A percentile compares a stretch with the other conserved stretches of the same genome.
These are phyloP conservation scores for Lactifluus hygrophoroides DNA, from an alignment of 768 basidiomycete genomes.

Conservation along the genomic window DNA sequence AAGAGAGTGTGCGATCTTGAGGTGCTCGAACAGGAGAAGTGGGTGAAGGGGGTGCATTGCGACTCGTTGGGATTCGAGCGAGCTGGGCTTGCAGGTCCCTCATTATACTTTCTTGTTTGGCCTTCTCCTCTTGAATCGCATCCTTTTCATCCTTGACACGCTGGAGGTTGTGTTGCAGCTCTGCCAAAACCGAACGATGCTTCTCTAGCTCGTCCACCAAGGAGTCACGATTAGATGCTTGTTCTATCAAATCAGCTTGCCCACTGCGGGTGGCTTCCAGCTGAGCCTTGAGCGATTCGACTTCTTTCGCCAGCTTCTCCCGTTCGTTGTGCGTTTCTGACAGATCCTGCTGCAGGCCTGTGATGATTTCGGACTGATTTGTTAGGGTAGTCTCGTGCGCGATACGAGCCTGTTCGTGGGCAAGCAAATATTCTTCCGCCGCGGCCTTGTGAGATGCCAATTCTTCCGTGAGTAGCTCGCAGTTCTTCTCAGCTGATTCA, in stretches of 20 bases:
- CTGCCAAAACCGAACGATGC: slow-evolving; percentile 66
- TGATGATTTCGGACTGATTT: slow-evolving; percentile 43
- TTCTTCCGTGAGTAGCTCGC: slow-evolving; percentile 39
- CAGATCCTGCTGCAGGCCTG: slow-evolving; percentile 44
- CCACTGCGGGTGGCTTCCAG: slow-evolving; percentile 49
- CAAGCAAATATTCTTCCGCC: slow-evolving; percentile 33
- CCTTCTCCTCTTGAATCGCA: slow-evolving; percentile 62
- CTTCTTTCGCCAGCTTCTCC: slow-evolving; percentile 34
- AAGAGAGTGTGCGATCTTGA: slow-evolving; percentile 38
- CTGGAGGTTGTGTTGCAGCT: slow-evolving; percentile 70
- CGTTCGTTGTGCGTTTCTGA: slow-evolving; percentile 32
- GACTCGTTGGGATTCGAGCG: slow-evolving; percentile 39
- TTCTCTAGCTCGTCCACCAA: slow-evolving; percentile 67
- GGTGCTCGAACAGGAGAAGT: slow-evolving; percentile 39
- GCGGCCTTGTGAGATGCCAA: slow-evolving; percentile 42
- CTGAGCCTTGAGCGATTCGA: slow-evolving; percentile 47
- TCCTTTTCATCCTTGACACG: slow-evolving; percentile 80
- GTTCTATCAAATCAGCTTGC: slow-evolving; percentile 55
- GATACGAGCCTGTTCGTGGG: slow-evolving; percentile 27
- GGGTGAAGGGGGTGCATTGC: slow-evolving; percentile 32
- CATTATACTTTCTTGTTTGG: slow-evolving; percentile 54
- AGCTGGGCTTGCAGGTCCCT: slow-evolving; percentile 74
- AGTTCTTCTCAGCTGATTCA: slow-evolving; percentile 32
- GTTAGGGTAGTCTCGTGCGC: slow-evolving; percentile 36
- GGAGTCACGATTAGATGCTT: slow-evolving; percentile 67